Conservation (phyloP, 1,284 basidiomycete genomes). For the Cerrena zonata region DNA sequence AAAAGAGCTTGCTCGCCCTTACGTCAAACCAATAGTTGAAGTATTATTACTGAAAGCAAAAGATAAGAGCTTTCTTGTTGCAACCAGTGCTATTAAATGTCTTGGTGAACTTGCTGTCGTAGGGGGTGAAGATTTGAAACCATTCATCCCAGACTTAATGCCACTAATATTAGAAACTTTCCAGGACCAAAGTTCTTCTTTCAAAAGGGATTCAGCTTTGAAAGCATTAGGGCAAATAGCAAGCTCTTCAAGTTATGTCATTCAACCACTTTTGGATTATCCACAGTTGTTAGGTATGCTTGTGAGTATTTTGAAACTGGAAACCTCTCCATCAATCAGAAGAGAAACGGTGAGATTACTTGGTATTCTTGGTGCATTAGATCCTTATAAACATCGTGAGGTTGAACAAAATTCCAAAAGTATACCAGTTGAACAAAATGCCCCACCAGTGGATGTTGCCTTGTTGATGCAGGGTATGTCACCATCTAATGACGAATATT, state of each 20-base stretch:
- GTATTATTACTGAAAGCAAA: constrained; percentile 87
- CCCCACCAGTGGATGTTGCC: no score
- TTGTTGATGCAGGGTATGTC: constrained; percentile 75
- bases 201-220: constrained; percentile 90
- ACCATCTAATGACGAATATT: constrained; percentile 86
- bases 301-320: constrained; percentile 82
- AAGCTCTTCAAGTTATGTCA: constrained; percentile 94
- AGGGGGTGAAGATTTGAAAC: constrained; percentile 86
- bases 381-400: constrained; percentile 97
- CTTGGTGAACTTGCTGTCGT: constrained; percentile 92
- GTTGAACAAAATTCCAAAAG: no score
- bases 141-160: constrained; percentile 84
- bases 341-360: constrained; percentile 91
- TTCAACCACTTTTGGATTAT: constrained; percentile 85
- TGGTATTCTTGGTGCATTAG: constrained; percentile 92
- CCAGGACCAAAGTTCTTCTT: constrained; percentile 76
- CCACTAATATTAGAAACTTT: constrained; percentile 84
- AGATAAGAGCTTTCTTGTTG: constrained; percentile 81
- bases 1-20: constrained; percentile 91
- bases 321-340: constrained; percentile 70
- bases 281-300: constrained; percentile 86
- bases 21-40: constrained; percentile 89
- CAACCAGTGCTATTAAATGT: constrained; percentile 89
- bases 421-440: no score
- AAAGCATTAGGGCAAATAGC: constrained; percentile 93